Base-by-base conservation (phyloP, 495 filamentous ascomycete species). In the Cenococcum geophilum region DNA sequence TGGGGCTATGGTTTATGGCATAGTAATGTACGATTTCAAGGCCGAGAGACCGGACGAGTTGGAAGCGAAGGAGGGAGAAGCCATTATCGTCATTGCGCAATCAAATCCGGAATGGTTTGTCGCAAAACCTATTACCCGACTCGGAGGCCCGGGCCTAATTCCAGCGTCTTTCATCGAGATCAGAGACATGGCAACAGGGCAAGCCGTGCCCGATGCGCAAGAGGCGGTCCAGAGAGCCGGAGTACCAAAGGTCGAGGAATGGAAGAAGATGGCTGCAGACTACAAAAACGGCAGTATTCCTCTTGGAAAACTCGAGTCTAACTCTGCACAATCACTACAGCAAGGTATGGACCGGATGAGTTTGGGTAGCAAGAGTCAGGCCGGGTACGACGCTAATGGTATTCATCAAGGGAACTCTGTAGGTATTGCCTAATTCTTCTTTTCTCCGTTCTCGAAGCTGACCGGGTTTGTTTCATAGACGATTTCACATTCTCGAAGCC, bases 21-120 rank as follows among this genome's bases (percentile, higher is more conserved):
- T 97, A 45, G 95, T 98, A 58, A 86, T 92, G 78, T 98, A 97
- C 70, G 95, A 98, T 73, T 98, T 98, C 75, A 82, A 89, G 59
- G 95, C 93, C 0, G 95, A 98, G 73, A 80, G 95, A 55, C 89
- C 92, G 1, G 95, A 97, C 66, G 93, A 98, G 74, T 74, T 98
- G 63, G 92, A 97, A 63, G 95, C 95, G 25, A 95, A 93, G 73
- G 84, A 87, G 50, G 95, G 93, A 58, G 93, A 98, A 73, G 88
- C 90, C 37, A 97, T 98, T 69, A 96, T 98, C 59, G 91, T 97
- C 27, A 97, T 97, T 71, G 93, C 93, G 42, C 93, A 97, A 74
- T 97, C 93, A n/a, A 97, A 97, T 68, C 91, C 92, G 37, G 93
- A 98, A 73, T 98, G 93, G 93, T 98, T 97, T 69, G 93, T 98